Percentiles rank a stretch among this genome's conserved stretches.
These are phyloP conservation scores for Thalassiosira mediterranea DNA, from an alignment of 352 stramenopile species.

Conservation along the genomic window DNA sequence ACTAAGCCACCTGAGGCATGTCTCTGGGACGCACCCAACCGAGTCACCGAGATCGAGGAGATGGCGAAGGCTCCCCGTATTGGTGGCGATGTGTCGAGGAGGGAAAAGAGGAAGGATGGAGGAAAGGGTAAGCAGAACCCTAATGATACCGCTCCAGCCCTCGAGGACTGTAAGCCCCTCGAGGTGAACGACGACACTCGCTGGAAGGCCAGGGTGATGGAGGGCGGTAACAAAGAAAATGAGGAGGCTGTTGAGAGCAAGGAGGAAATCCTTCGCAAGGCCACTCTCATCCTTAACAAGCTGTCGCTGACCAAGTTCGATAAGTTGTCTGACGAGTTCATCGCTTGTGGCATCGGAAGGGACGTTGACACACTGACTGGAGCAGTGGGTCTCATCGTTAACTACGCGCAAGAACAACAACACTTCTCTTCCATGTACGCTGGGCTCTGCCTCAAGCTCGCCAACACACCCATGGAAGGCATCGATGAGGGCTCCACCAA, in stretches of 20 bases:
- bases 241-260: conserved; percentile 59
- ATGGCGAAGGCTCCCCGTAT: conserved; percentile 43
- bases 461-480: conserved; percentile 85
- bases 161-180: conserved; percentile 78
- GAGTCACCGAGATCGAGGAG: conserved; percentile 57
- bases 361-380: conserved; percentile 86
- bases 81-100: conserved; percentile 63
- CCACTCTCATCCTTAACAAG: conserved; percentile 95
- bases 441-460: conserved; percentile 91
- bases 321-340: conserved; percentile 91
- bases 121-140: conserved; percentile 37
- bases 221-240: conserved; percentile 19
- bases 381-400: conserved; percentile 92
- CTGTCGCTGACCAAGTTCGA: conserved; percentile 97
- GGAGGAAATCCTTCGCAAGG: conserved; percentile 87
- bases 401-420: conserved; percentile 94
- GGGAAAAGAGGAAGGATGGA: conserved; percentile 23
- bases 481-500: conserved; percentile 64
- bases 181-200: conserved; percentile 82
- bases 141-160: conserved; percentile 63
- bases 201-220: conserved; percentile 77
- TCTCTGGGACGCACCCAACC: conserved; percentile 60
- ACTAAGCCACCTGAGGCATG: conserved; percentile 51
- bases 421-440: conserved; percentile 97
- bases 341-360: conserved; percentile 88